Evolutionary conservation across 2,329 filamentous ascomycete genomes (phyloP), one percentile per base, ranked within the genome.

Genomic region (Phaeoacremonium minimum): DNA sequence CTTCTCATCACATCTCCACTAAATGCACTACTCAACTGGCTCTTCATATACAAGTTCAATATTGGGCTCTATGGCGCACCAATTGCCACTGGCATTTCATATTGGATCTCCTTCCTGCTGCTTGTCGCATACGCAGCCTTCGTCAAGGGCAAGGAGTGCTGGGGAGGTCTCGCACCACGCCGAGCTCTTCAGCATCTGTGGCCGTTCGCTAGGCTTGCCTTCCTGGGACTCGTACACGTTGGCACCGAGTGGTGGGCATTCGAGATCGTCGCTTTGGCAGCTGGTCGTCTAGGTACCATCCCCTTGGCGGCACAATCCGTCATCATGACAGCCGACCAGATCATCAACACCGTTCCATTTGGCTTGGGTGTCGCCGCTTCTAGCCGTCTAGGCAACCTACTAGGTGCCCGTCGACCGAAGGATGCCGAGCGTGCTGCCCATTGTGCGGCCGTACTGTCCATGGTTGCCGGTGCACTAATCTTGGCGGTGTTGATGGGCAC

Each of bases 231-330:
- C 29, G 63, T 94, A 4, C 88, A 94, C 45, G 85, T 95, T 5
- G 89, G 87, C 4, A 93, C 87, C 0, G 89, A 95, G 60, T 95
- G 87, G 88, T 94, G 88, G 88, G 89, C 88, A 0, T 95, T 95
- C 49, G 88, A 94, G 60, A 91, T 94, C 46, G 87, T 94, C 2
- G 87, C 87, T 2, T 73, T 94, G 1, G 86, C 85, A 3, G 87
- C 88, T 5, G 88, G 88, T 2, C 75, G 82, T 22, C 73, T 95
- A 0, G 89, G 89, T 4, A 90, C 85, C 0, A 75, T 89, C 20
- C 75, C 87, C 0, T 70, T 95, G 1, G 88, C 88, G 1, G 85
- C 88, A 0, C 88, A 95, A 58, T 85, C 80, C 32, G 86, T 94
- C 15, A 89, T 95, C 55, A 94, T 94, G 87, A 94, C 87, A 0